Base-by-base conservation (phyloP, 2,329 filamentous ascomycete species). In the Coniella vitis region DNA sequence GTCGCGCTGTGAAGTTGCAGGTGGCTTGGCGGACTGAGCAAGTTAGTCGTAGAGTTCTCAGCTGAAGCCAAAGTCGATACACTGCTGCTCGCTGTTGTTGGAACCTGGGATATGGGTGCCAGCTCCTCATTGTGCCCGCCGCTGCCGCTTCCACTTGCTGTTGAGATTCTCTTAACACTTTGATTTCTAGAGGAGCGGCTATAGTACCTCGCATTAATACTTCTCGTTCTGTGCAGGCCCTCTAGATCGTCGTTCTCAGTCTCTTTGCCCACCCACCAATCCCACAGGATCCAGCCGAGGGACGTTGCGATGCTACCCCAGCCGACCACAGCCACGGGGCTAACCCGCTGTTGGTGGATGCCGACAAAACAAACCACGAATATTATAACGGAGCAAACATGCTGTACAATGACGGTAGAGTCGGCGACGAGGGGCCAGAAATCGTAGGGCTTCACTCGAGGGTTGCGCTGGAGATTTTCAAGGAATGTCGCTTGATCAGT, bases 401-500 rank as follows among this genome's bases (percentile, higher is more conserved):
- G 93, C 66, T 98, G 93, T 16, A 97, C 87, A 57, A 98, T 96
- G 51, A 97, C 89, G 3, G 91, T 96, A 13, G 88, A 91, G 65
- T 97, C 91, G 49, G 89, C 87, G 44, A 97, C 90, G 31, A 98
- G 76, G 8, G 90, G 89, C 91, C 93, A 98, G 68, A 98, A 98
- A 62, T 97, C 90, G 66, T 98, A 98, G 0, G 91, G 91, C 57
- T 93, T 86, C 45, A 97, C 78, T 36, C 90, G 84, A 4, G 91
- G 91, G 65, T 98, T 98, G 41, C 90, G 82, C 66, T 98, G 91
- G 16, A 98, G 80, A 60, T 95, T 90, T 63, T 96, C 91, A 57
- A 98, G 83, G 60, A 98, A 98, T 1, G 93, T 97, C 52, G 88
- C 87, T 63, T 93, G 90, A 64, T 98, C 93, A 36, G 93, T 97